Evolutionary conservation across 441 rosid species (phyloP), one percentile per base, ranked within the genome.

Genomic region (Theobroma grandiflorum): DNA sequence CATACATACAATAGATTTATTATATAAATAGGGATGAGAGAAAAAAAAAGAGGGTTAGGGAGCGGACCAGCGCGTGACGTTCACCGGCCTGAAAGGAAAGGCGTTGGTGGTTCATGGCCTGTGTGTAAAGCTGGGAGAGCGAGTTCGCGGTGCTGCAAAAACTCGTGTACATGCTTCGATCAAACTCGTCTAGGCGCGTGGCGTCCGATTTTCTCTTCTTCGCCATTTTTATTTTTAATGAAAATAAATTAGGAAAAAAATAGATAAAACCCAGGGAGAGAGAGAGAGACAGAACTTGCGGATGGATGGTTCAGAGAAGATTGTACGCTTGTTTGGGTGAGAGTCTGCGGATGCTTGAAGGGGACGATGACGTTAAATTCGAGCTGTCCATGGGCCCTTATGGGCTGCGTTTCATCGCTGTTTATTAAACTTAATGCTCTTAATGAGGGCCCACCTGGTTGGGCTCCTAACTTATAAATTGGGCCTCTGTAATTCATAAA

Each of bases 61-160:
- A 12, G 47, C 49, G 16, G 4, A 91, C 95, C 89, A 91, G 66
- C 15, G 90, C 89, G 79, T 91, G 86, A 52, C 95, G 93, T 83
- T 92, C 95, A 22, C 95, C 93, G 69, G 95, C 88, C 78, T 89
- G 93, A 87, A 90, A 92, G 87, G 92, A 88, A 72, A 86, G 88
- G 76, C 92, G 91, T 82, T 90, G 93, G 45, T 92, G 93, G 78
- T 85, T 90, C 93, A 90, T 90, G 73, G 95, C 87, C 75, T 92
- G 93, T 0, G 93, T 86, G 78, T 92, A 90, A 61, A 92, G 93
- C 87, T 92, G 95, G 15, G 93, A 92, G 2, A 92, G 90, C 8
- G 91, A 90, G 80, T 90, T 92, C 72, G 95, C 95, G 53, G 92
- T 93, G 80, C 90, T 87, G 64, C 92, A 88, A 80, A 92, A 92